Evolutionary conservation across 2,329 filamentous ascomycete genomes (phyloP), one percentile per base, ranked within the genome.

Genomic region (Pyrenochaeta sp.): DNA sequence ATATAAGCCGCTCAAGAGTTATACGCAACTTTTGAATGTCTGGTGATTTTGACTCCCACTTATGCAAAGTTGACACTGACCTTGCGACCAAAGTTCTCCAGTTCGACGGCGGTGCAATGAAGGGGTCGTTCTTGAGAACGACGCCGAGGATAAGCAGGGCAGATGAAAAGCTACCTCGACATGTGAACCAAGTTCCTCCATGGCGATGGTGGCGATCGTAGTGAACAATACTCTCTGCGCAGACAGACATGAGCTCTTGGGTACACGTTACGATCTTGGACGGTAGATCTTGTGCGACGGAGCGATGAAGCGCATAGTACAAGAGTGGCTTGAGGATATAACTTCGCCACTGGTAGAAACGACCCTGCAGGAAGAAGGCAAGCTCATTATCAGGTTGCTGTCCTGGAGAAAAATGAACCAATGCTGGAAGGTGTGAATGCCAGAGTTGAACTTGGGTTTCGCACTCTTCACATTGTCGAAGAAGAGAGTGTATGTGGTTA

Each of bases 391-490:
- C 39, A 2, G 51, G 20, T 15, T 41, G 40, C 17, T 42, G 23
- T 4, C 15, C 4, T 15, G 40, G 33, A 15, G 41, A 15, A 21
- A 50, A 54, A 17, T 20, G 18, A 23, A 54, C 45, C 2, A 40
- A 50, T 12, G 40, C 14, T 6, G 51, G 51, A 4, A 50, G 46
- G 43, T 50, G 51, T n/a, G 45, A 41, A 35, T 54, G 50, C 51
- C 51, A 53, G 7, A 48, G 37, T 27, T 33, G 31, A 3, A 53
- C 44, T 20, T 53, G 44, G n/a, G 18, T 35, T 17, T 53, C 29
- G 11, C 43, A 27, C 21, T 53, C 50, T 37, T 48, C 39, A 39
- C 47, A 31, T 11, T 53, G 37, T 32, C 21, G 14, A 27, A 43
- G 36, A 3, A 53, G 39, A 4, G 39, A 43, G 2, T 37, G 5